Evolutionary conservation across 257 asterid genomes (phyloP).

Genomic region (Euphrasia confusa): DNA sequence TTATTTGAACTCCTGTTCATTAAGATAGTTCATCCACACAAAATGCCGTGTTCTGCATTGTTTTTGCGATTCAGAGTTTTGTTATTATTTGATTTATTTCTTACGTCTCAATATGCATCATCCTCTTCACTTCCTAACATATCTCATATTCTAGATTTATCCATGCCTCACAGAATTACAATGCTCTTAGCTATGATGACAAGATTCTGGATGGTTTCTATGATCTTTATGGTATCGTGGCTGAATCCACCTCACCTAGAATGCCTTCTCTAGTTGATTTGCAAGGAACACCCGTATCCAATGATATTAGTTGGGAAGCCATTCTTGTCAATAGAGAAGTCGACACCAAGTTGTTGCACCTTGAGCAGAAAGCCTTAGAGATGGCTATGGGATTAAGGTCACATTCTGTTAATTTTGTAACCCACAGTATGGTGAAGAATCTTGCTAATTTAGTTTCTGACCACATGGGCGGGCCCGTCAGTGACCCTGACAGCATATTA

Average conservation of each 20-base stretch:
- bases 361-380: slow-evolving; percentile 72
- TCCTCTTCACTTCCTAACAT: slow-evolving; percentile 38
- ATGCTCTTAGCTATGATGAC: slow-evolving; percentile 93
- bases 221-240: slow-evolving; percentile 71
- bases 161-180: slow-evolving; percentile 90
- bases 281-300: slow-evolving; percentile 72
- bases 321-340: slow-evolving; percentile 71
- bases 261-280: slow-evolving; percentile 94
- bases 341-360: slow-evolving; percentile 72
- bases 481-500: slow-evolving; percentile 74
- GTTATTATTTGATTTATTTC: not conserved
- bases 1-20: slow-evolving; percentile 5
- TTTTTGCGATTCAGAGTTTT: not conserved
- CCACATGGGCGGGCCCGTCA: slow-evolving; percentile 96
- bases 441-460: slow-evolving; percentile 78
- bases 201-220: slow-evolving; percentile 94
- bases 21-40: slow-evolving; percentile 2
- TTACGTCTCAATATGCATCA: slow-evolving; percentile 14
- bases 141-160: slow-evolving; percentile 76
- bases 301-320: slow-evolving; percentile 81
- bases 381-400: slow-evolving; percentile 51
- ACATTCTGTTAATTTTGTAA: slow-evolving; percentile 33
- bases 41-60: slow-evolving; percentile 20
- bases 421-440: slow-evolving; percentile 50
- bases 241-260: slow-evolving; percentile 61